Percentiles rank a stretch among this genome's conserved stretches.
Evolutionary conservation across 192 early-diverging fungal species (phyloP).

Genomic region (Neocallimastix lanati): DNA sequence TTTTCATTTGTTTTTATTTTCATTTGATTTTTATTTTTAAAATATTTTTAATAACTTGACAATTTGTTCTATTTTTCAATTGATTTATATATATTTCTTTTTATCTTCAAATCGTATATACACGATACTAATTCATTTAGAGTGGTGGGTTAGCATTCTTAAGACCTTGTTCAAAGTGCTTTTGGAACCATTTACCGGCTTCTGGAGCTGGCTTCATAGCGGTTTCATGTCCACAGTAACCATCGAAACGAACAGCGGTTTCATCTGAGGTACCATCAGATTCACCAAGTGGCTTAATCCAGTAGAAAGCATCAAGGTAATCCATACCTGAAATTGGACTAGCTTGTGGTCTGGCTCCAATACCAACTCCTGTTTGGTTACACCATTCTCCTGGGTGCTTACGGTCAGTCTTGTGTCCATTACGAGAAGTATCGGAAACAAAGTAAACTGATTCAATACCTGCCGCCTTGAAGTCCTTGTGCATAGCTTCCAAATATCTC

Average conservation of each 20-base stretch:
- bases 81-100: no score
- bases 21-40: no score
- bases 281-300: constrained; percentile 21
- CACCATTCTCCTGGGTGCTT: constrained; percentile 12
- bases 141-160: constrained; percentile 20
- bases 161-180: constrained; percentile 13
- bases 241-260: constrained; percentile 2
- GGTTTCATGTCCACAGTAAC: no score
- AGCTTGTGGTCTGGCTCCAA: constrained; percentile 8
- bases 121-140: no score
- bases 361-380: constrained; percentile 14
- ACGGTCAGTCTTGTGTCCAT: constrained; percentile 8
- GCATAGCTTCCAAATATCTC: constrained; percentile 4
- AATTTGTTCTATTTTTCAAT: no score
- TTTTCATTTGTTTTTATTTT: no score
- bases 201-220: constrained; percentile 12
- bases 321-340: not conserved
- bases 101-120: no score
- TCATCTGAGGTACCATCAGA: constrained; percentile 17
- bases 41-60: no score
- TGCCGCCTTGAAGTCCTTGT: not conserved
- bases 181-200: constrained; percentile 24
- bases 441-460: constrained; percentile 9
- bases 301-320: constrained; percentile 20
- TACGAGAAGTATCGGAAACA: constrained; percentile 11